A percentile compares a stretch with the other conserved stretches of the same genome.
Evolutionary conservation across 805 yeast species (phyloP).

Genomic region (Maudiozyma pseudohumilis): DNA sequence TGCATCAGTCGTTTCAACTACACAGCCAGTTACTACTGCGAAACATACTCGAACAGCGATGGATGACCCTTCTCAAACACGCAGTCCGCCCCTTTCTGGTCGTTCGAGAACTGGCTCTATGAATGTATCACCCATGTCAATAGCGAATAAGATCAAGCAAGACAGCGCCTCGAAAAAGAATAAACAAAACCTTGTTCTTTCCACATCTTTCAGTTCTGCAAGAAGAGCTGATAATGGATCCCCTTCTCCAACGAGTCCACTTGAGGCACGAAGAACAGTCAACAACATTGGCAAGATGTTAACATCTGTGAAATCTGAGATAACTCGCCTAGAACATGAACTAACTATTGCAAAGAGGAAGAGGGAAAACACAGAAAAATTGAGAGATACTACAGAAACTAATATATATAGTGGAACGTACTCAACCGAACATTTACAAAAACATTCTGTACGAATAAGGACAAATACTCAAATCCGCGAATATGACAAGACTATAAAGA

Average conservation of each 20-base stretch:
- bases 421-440: constrained; percentile 29
- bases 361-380: constrained; percentile 19
- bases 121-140: constrained; percentile 1
- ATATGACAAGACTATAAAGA: constrained; percentile 22
- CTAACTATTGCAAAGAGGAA: constrained; percentile 14
- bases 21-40: too few species aligned
- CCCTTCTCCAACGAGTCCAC: constrained; percentile 24
- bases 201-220: constrained; percentile 28
- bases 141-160: constrained; percentile 2
- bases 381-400: constrained; percentile 20
- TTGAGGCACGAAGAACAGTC: constrained; percentile 16
- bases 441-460: constrained; percentile 27
- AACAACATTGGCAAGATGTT: constrained; percentile 17
- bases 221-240: constrained; percentile 18
- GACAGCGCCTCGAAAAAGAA: constrained; percentile 9
- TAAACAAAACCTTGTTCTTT: constrained; percentile 22
- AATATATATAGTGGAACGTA: constrained; percentile 28
- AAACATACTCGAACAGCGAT: too few species aligned
- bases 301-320: constrained; percentile 15
- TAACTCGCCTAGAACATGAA: constrained; percentile 17
- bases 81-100: background rate
- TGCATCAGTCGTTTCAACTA: too few species aligned
- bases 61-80: background rate
- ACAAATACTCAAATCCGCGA: constrained; percentile 28
- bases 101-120: background rate